Percentiles rank a stretch among this genome's conserved stretches.
These are phyloP conservation scores for Barnettozyma siamensis DNA, from an alignment of 805 yeast species.

Conservation along the genomic window DNA sequence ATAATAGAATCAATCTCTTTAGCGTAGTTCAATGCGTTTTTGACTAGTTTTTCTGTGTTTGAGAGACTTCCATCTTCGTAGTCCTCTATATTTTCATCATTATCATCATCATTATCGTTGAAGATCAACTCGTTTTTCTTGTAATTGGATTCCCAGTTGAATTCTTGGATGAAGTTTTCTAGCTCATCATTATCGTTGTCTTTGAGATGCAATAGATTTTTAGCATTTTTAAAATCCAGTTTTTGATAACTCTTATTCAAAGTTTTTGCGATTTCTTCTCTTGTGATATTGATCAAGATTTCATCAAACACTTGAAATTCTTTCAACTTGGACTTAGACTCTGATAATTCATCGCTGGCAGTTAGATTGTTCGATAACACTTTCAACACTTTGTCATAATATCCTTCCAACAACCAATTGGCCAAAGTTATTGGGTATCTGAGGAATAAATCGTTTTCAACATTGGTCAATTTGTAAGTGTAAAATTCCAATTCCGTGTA, in stretches of 20 bases:
- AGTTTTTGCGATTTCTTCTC: constrained; percentile 80
- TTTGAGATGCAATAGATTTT: constrained; percentile 66
- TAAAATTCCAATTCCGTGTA: constrained; percentile 84
- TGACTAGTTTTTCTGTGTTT: constrained; percentile 44
- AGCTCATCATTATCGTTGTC: constrained; percentile 56
- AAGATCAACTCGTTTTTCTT: constrained; percentile 45
- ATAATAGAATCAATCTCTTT: constrained; percentile 89
- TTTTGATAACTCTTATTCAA: constrained; percentile 71
- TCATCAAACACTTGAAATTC: constrained; percentile 78
- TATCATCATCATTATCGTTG: constrained; percentile 26
- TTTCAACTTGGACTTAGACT: constrained; percentile 38
- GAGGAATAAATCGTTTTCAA: constrained; percentile 64
- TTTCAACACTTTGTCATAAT: constrained; percentile 73
- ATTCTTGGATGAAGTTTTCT: constrained; percentile 44
- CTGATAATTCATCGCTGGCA: constrained; percentile 30
- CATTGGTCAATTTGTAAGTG: constrained; percentile 36
- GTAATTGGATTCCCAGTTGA: constrained; percentile 49
- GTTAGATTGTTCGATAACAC: constrained; percentile 42
- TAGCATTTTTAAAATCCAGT: constrained; percentile 78
- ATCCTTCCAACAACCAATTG: constrained; percentile 93
- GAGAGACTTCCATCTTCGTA: constrained; percentile 34
- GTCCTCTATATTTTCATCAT: constrained; percentile 21
- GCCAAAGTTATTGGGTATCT: constrained; percentile 86
- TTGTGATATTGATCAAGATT: constrained; percentile 69
- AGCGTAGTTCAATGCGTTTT: constrained; percentile 78